Evolutionary conservation across 345 rosid genomes (phyloP), one percentile per base, ranked within the genome.

Genomic region (Pelargonium nanum): DNA sequence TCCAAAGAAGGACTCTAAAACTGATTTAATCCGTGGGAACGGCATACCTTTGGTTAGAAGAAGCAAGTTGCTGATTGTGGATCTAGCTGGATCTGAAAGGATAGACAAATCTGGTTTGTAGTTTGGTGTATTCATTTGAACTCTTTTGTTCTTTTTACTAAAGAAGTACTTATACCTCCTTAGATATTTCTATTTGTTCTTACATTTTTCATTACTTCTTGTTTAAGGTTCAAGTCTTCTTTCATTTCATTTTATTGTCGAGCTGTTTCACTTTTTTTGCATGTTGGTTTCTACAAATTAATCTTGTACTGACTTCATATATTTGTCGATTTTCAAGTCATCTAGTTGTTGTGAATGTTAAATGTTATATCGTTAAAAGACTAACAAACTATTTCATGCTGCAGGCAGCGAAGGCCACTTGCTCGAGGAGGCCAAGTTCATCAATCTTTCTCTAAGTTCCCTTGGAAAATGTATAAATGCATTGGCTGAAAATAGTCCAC

Each of bases 11-110:
- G 66, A 62, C 24, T 40, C 60, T 40, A 70, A 58, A 52, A 56
- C 68, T 67, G 74, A 81, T 53, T 74, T 83, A 44, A 68, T 70
- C 53, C 66, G 66, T 61, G 67, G 71, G 63, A 76, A 74, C 74
- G 64, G 63, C 72, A 57, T 78, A 63, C 93, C 93, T 32, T 55
- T 62, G 61, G 78, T 88, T 65, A 76, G 90, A 82, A 92, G 82
- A 81, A 88, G 95, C 91, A 92, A 92, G 74, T 78, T 92, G 75
- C 75, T 92, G 67, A 82, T 92, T 40, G 93, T 85, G 70, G 98
- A 92, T 83, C 98, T 92, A 73, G 96, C 96, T 19, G 98, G 96
- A 63, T 92, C 96, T 54, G 98, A 92, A 80, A 85, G 98, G 75
- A 54, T 92, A 56, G 92, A 85, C 75, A 91, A 88, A 82, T 88